A percentile compares a stretch with the other conserved stretches of the same genome.
Evolutionary conservation across 1,139 yeast genomes (phyloP).

Genomic region (Kazachstania sp.): DNA sequence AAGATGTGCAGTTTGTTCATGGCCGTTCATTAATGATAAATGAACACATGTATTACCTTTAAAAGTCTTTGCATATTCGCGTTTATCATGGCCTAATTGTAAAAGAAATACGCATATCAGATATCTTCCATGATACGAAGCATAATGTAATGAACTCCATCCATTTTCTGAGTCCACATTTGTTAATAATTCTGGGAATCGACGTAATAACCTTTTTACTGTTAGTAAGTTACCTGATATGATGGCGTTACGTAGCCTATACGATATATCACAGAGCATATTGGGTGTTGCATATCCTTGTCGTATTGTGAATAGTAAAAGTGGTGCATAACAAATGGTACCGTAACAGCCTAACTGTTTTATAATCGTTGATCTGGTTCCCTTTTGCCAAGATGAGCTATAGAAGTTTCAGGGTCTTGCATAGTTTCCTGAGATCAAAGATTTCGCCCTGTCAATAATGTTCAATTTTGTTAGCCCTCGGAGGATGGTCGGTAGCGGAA

Average conservation of each 20-base stretch:
- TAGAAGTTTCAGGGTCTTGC: too few relatives aligned
- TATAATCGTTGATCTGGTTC: not conserved
- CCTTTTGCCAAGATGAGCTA: too few relatives aligned
- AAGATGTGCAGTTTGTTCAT: constrained; percentile 73
- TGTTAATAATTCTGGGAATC: constrained; percentile 70
- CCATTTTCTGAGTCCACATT: constrained; percentile 70
- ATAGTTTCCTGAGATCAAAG: too few relatives aligned
- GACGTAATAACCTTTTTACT: constrained; percentile 57
- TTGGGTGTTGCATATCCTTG: not conserved
- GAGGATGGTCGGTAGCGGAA: too few relatives aligned
- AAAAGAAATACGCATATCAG: constrained; percentile 60
- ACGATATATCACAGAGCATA: constrained; percentile 43
- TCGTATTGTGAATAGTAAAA: constrained; percentile 34
- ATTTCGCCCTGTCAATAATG: too few relatives aligned
- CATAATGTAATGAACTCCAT: constrained; percentile 86
- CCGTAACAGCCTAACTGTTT: not conserved
- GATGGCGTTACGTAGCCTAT: constrained; percentile 67
- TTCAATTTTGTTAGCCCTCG: too few relatives aligned
- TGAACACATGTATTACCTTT: constrained; percentile 69
- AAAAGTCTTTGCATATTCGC: constrained; percentile 49
- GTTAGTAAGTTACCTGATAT: constrained; percentile 62
- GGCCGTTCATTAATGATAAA: constrained; percentile 57
- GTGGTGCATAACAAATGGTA: too few relatives aligned
- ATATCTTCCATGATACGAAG: constrained; percentile 73
- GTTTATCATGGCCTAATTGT: constrained; percentile 42